phyloP scores from a whole-genome alignment of 495 filamentous ascomycete genomes.

The Xylaria curta region DNA sequence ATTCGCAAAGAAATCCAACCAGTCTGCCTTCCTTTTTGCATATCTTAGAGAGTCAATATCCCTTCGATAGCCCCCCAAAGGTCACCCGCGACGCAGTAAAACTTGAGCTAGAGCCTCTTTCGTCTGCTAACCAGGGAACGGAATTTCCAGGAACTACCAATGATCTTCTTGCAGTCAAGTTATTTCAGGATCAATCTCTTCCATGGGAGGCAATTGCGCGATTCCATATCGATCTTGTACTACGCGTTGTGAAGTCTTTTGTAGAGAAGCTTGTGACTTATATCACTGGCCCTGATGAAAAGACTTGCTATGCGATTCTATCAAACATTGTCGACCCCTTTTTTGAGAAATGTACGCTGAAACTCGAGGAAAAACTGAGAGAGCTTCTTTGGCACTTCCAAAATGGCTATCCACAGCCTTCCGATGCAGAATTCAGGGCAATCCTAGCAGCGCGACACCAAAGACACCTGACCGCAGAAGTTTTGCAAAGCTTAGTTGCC shows the following conservation, averaged over 20 bases:
- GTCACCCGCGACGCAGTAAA: constrained; percentile 27
- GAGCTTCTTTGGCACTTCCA: constrained; percentile 49
- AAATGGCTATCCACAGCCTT: constrained; percentile 36
- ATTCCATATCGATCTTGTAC: constrained; percentile 36
- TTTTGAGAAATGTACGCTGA: constrained; percentile 40
- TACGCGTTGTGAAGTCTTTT: constrained; percentile 36
- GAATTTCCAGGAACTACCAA: constrained; percentile 46
- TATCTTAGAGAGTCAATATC: constrained; percentile 30
- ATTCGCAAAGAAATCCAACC: neutral
- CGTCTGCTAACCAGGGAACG: constrained; percentile 32
- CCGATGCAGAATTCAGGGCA: constrained; percentile 37
- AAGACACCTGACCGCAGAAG: constrained; percentile 15
- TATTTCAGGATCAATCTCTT: constrained; percentile 42
- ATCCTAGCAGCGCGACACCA: constrained; percentile 16
- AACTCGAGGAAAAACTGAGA: constrained; percentile 42
- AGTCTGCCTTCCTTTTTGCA: constrained; percentile 33
- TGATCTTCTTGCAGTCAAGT: constrained; percentile 41
- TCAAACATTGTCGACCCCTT: constrained; percentile 43
- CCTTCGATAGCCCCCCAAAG: constrained; percentile 30
- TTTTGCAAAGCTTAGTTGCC: constrained; percentile 30
- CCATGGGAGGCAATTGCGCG: constrained; percentile 43
- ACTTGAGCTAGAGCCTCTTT: constrained; percentile 22
- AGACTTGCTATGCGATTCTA: constrained; percentile 38
- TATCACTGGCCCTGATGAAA: constrained; percentile 36
- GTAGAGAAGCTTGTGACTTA: constrained; percentile 39